Evolutionary conservation across 2,329 filamentous ascomycete species (phyloP).

Genomic region (Aureobasidium sp.): DNA sequence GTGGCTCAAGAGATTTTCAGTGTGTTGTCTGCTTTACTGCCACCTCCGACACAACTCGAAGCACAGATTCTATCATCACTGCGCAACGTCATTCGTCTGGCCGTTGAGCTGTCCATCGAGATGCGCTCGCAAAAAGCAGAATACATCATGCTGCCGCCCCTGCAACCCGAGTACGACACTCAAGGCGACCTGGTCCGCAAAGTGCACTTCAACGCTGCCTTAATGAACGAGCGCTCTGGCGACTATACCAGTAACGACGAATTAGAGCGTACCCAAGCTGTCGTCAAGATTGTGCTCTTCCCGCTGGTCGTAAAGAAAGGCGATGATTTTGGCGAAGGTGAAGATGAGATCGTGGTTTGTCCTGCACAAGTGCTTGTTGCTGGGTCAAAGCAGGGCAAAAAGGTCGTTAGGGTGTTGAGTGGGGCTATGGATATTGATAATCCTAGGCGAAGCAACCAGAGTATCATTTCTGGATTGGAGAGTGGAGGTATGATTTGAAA

Average conservation of each 20-base stretch:
- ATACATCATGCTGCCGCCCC: slow-evolving; percentile 95
- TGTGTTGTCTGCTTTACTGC: slow-evolving; percentile 75
- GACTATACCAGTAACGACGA: slow-evolving; percentile 67
- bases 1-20: slow-evolving; percentile 88
- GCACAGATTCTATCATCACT: slow-evolving; percentile 76
- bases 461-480: slow-evolving; percentile 22
- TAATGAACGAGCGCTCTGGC: slow-evolving; percentile 90
- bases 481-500: slow-evolving; percentile 1
- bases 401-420: slow-evolving; percentile 44
- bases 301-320: slow-evolving; percentile 95
- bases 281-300: slow-evolving; percentile 89
- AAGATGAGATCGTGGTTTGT: slow-evolving; percentile 92
- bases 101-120: slow-evolving; percentile 85
- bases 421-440: slow-evolving; percentile 44
- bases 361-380: slow-evolving; percentile 89
- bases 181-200: slow-evolving; percentile 84
- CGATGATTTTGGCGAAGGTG: slow-evolving; percentile 76
- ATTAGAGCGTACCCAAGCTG: slow-evolving; percentile 65
- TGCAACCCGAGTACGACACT: slow-evolving; percentile 90
- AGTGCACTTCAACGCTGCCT: slow-evolving; percentile 81
- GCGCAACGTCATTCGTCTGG: slow-evolving; percentile 77
- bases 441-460: slow-evolving; percentile 24
- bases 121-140: slow-evolving; percentile 97
- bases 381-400: slow-evolving; percentile 36
- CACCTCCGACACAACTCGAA: slow-evolving; percentile 76